These are phyloP conservation scores for Salvia rosmarinus DNA, from an alignment of 257 asterid species.

Conservation along the genomic window DNA sequence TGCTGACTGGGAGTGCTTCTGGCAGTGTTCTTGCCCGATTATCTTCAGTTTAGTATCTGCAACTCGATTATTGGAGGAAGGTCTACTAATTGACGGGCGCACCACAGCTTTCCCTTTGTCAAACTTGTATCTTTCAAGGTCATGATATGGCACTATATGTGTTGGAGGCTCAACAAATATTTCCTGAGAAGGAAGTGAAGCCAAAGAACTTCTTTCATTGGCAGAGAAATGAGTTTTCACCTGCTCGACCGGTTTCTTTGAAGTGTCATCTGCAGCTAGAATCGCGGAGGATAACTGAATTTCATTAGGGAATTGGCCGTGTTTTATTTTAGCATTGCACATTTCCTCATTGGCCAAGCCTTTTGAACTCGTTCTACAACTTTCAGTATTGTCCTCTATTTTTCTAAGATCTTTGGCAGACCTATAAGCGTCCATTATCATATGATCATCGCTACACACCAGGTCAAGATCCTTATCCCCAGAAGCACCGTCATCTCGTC, in stretches of 20 bases:
- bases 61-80: slow-evolving; percentile 33
- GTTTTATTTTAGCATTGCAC: slow-evolving; percentile 28
- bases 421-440: slow-evolving; percentile 32
- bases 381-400: slow-evolving; percentile 16
- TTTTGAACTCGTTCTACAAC: slow-evolving; percentile 33
- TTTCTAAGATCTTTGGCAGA: slow-evolving; percentile 33
- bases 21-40: slow-evolving; percentile 36
- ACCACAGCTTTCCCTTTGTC: slow-evolving; percentile 44
- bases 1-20: slow-evolving; percentile 31
- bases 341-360: slow-evolving; percentile 36
- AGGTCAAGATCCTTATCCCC: slow-evolving; percentile 34
- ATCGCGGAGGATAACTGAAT: slow-evolving; percentile 28
- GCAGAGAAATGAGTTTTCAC: slow-evolving; percentile 41
- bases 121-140: slow-evolving; percentile 20
- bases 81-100: slow-evolving; percentile 17
- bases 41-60: slow-evolving; percentile 29
- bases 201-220: slow-evolving; percentile 28
- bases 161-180: slow-evolving; percentile 42
- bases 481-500: slow-evolving; percentile 24
- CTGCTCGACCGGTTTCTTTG: slow-evolving; percentile 37
- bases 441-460: slow-evolving; percentile 25
- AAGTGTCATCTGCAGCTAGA: slow-evolving; percentile 29
- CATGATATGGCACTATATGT: slow-evolving; percentile 29
- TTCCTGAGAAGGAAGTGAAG: slow-evolving; percentile 39
- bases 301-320: slow-evolving; percentile 25